Conservation (phyloP, 805 yeast species). For the Candida broadrunensis region DNA sequence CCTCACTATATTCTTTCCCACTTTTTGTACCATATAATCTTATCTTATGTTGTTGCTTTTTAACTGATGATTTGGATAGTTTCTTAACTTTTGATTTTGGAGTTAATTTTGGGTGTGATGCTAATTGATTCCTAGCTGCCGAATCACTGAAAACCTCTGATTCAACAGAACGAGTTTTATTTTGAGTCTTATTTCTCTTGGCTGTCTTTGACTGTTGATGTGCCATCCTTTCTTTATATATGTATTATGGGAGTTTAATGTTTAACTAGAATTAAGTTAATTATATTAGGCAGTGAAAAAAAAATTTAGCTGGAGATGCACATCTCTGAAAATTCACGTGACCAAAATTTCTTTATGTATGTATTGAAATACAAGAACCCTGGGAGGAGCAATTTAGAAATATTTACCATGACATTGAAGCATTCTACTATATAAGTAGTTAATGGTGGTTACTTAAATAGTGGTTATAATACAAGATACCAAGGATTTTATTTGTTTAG, state of each 20-base stretch:
- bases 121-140: constrained; percentile 65
- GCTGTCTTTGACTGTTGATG: constrained; percentile 58
- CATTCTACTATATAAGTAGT: too few relatives aligned
- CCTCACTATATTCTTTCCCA: constrained; percentile 64
- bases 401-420: too few relatives aligned
- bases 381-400: too few relatives aligned
- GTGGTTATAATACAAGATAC: too few relatives aligned
- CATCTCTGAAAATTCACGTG: constrained; percentile 1
- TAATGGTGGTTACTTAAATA: too few relatives aligned
- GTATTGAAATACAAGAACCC: too few relatives aligned
- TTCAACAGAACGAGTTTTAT: constrained; percentile 53
- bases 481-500: too few relatives aligned
- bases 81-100: constrained; percentile 54
- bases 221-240: constrained; percentile 40
- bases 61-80: constrained; percentile 50
- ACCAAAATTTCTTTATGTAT: background rate
- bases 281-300: background rate
- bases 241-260: background rate
- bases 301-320: constrained; percentile 2
- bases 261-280: background rate
- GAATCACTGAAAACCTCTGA: constrained; percentile 67
- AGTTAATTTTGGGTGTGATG: constrained; percentile 55
- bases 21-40: constrained; percentile 66
- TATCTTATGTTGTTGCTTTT: constrained; percentile 63
- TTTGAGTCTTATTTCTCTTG: constrained; percentile 52